Evolutionary conservation across 2,329 filamentous ascomycete genomes (phyloP).

Genomic region (Gaeumannomyces sp.): DNA sequence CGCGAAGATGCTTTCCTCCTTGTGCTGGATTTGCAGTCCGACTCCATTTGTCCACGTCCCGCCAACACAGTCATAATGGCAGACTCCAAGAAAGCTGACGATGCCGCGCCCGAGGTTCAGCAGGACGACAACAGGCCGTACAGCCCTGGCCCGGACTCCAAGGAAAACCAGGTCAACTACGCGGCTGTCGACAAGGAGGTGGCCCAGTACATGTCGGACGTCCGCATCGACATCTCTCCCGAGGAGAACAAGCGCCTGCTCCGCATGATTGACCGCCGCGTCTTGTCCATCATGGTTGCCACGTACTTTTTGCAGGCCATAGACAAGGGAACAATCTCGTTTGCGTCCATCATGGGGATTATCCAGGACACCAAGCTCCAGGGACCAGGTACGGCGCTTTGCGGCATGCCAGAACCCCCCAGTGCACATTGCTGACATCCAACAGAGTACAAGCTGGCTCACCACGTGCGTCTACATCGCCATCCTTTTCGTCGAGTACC

Average conservation of each 20-base stretch:
- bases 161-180: conserved; percentile 46
- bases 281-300: conserved; percentile 64
- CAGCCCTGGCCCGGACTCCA: conserved; percentile 22
- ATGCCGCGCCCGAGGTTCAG: conserved; percentile 12
- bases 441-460: conserved; percentile 60
- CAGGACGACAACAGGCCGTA: background rate
- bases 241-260: conserved; percentile 57
- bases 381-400: conserved; percentile 16
- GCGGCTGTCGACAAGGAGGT: conserved; percentile 59
- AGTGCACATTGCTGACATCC: conserved; percentile 2
- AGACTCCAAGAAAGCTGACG: conserved; percentile 14
- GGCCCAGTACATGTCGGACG: conserved; percentile 58
- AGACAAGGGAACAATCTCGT: conserved; percentile 62
- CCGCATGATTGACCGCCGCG: conserved; percentile 58
- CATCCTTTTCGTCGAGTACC: conserved; percentile 65
- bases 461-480: conserved; percentile 70
- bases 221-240: conserved; percentile 48
- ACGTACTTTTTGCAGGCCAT: conserved; percentile 69
- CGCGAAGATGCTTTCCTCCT: background rate
- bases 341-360: conserved; percentile 59
- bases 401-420: background rate
- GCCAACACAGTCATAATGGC: background rate
- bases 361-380: conserved; percentile 42
- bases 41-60: background rate
- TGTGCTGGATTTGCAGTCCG: background rate